Conservation (phyloP, 2,329 filamentous ascomycete species). For the Cladosporium sphaerospermum region DNA sequence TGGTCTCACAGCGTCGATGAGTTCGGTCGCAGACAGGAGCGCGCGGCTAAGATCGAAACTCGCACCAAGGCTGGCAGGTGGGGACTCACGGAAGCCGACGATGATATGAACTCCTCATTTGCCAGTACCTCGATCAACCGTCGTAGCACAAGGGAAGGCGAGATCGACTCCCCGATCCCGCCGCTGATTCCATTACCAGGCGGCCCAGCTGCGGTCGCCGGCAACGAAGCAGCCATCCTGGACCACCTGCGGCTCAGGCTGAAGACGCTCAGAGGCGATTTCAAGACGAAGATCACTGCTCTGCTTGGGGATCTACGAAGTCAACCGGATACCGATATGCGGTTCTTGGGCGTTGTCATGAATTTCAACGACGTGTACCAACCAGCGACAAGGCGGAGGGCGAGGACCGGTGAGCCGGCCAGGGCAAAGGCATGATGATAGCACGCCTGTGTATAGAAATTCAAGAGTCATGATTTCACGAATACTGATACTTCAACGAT, state of each 20-base stretch:
- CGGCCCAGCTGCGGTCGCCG: constrained; percentile 22
- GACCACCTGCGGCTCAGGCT: constrained; percentile 70
- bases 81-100: constrained; percentile 54
- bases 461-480: constrained; percentile 2
- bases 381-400: constrained; percentile 58
- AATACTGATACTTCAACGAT: not conserved
- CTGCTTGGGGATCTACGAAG: constrained; percentile 85
- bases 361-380: constrained; percentile 98
- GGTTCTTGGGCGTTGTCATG: constrained; percentile 94
- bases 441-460: not conserved
- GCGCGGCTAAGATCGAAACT: constrained; percentile 64
- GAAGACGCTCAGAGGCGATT: constrained; percentile 64
- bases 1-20: constrained; percentile 94
- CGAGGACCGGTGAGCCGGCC: not conserved
- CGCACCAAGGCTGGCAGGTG: constrained; percentile 59
- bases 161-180: constrained; percentile 37
- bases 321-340: constrained; percentile 90
- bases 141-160: constrained; percentile 21
- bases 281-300: constrained; percentile 69
- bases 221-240: constrained; percentile 58
- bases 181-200: constrained; percentile 29
- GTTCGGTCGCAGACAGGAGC: constrained; percentile 85
- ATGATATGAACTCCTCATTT: constrained; percentile 28
- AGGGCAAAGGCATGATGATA: constrained; percentile 1
- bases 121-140: constrained; percentile 15